Base-by-base conservation (phyloP, 768 basidiomycete genomes). In the Tephrocybe sp. region DNA sequence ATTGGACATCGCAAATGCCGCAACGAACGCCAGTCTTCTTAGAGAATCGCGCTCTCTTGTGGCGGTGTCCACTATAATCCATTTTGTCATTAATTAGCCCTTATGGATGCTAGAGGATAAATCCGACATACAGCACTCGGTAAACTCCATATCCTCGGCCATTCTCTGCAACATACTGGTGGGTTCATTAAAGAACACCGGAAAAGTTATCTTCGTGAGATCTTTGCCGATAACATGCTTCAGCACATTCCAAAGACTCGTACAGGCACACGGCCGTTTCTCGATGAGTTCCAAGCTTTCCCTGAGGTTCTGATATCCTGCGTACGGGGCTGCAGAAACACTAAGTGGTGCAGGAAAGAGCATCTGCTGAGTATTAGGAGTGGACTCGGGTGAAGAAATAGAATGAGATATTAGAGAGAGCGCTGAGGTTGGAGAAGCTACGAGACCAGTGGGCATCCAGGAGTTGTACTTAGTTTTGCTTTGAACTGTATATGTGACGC, bases 141-240 rank as follows among this genome's bases (percentile, higher is more conserved):
- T 36, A 12, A 36, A 36, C 35, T 36, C 35, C 35, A 36, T 36
- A 36, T 36, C 35, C 35, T 36, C 35, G 14, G 35, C 35, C 35
- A 36, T 36, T 10, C 35, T 36, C 35, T 36, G 35, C 35, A 36
- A 36, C 35, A 36, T 36, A 12, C 35, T 36, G 14, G 35, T 36
- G 5, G 35, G 35, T 36, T 36, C 35, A 36, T 93, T 95, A 62
- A 92, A 93, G 65, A 84, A 92, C 35, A 97, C 93, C 0, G 94
- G 94, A 67, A 96, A 96, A 57, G 84, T 89, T 52, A 98, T 98
- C 77, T 79, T 95, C 35, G 94, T 98, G 65, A 98, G 71, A 65
- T 98, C 95, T 74, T 97, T 98, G 54, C 96, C 95, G 53, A 98
- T 96, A 55, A 86, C 89, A 55, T 89, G 83, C 72, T 98, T 98